phyloP scores from a whole-genome alignment of 139 green algal species.

The Closterium sp. region DNA sequence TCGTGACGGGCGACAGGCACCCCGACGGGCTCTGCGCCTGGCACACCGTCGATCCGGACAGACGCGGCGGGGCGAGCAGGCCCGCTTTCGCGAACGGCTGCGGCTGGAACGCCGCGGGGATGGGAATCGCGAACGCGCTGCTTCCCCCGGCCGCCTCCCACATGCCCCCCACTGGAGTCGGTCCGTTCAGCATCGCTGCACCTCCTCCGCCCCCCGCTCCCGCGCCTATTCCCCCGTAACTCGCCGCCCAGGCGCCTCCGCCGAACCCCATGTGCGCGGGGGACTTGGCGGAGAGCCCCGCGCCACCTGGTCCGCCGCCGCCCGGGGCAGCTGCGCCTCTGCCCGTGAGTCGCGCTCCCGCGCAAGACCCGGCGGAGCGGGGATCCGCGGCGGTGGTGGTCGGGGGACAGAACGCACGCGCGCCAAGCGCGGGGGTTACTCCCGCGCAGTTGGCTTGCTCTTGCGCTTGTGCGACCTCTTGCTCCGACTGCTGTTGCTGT shows the following conservation, averaged over 20 bases:
- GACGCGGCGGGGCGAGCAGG: not conserved
- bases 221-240: not conserved
- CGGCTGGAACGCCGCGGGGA: not conserved
- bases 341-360: not conserved
- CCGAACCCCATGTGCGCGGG: not conserved
- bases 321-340: not conserved
- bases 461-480: not conserved
- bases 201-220: not conserved
- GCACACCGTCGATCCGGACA: not conserved
- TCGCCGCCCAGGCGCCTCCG: not conserved
- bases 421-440: not conserved
- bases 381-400: not conserved
- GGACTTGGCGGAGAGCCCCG: not conserved
- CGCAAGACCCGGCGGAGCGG: not conserved
- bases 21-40: not conserved
- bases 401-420: not conserved
- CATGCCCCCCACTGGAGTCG: not conserved
- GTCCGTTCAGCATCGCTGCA: not conserved
- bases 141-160: not conserved
- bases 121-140: not conserved
- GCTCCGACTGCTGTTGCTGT: not conserved
- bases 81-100: not conserved
- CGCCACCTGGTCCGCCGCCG: not conserved
- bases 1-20: conserved; percentile 5
- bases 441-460: not conserved